Conservation (phyloP, 2,329 filamentous ascomycete species). For the Colletotrichum viniferum region DNA sequence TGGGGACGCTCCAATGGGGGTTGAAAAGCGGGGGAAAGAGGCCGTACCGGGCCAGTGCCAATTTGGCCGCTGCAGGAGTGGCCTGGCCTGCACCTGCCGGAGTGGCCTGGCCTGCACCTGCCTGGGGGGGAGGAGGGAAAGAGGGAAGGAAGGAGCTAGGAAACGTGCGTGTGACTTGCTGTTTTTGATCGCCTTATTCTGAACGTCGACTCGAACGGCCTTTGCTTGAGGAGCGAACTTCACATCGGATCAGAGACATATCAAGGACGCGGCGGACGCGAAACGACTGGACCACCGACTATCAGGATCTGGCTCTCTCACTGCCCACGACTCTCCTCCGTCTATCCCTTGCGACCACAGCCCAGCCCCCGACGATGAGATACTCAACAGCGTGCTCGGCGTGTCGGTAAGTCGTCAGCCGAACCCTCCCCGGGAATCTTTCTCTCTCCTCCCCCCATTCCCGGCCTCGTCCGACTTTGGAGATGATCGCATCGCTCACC, state of each 20-base stretch:
- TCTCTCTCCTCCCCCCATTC: background rate
- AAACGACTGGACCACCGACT: background rate
- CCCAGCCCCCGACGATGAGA: slow-evolving; percentile 5
- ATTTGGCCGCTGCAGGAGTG: background rate
- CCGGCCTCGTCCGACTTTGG: background rate
- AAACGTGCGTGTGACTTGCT: slow-evolving; percentile 7
- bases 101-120: background rate
- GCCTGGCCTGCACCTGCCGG: background rate
- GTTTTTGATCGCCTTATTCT: background rate
- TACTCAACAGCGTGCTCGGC: slow-evolving; percentile 24
- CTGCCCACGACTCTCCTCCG: background rate
- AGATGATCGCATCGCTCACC: background rate
- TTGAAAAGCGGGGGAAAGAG: slow-evolving; percentile 10
- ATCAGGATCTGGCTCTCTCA: background rate
- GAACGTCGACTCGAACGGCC: background rate
- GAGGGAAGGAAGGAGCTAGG: background rate
- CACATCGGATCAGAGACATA: background rate
- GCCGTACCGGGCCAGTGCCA: background rate
- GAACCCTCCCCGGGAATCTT: background rate
- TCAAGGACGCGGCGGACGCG: background rate
- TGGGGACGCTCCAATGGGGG: background rate
- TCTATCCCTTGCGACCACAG: background rate
- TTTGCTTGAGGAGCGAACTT: background rate
- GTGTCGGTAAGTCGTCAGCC: slow-evolving; percentile 19
- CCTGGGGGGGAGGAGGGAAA: background rate